Evolutionary conservation across 768 basidiomycete genomes (phyloP).

Genomic region (Tephrocybe sp.): DNA sequence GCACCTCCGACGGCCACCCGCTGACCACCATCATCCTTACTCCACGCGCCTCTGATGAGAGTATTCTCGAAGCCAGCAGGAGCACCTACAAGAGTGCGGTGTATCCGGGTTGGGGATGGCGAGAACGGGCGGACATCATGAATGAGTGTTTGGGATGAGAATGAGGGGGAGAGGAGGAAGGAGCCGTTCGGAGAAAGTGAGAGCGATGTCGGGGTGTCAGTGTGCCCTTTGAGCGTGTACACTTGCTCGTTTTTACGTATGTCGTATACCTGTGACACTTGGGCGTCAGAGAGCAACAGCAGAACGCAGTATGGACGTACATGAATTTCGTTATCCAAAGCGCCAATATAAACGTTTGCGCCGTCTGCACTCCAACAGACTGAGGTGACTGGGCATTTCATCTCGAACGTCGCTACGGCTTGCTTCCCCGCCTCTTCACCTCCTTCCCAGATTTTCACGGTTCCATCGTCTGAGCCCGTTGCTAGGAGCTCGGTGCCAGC

Average conservation of each 20-base stretch:
- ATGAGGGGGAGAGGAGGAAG: slow-evolving; percentile 86
- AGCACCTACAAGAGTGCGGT: slow-evolving; percentile 78
- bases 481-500: slow-evolving; percentile 83
- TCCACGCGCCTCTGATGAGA: slow-evolving; percentile 85
- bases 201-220: slow-evolving; percentile 93
- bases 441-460: slow-evolving; percentile 90
- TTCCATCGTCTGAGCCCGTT: slow-evolving; percentile 91
- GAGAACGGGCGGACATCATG: slow-evolving; percentile 96
- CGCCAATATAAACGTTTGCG: slow-evolving; percentile 85
- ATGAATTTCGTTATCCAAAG: slow-evolving; percentile 95
- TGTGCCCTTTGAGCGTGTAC: slow-evolving; percentile 80
- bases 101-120: slow-evolving; percentile 76
- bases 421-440: slow-evolving; percentile 72
- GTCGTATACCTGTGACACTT: slow-evolving; percentile 71
- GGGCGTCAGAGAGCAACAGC: neutral
- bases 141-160: slow-evolving; percentile 87
- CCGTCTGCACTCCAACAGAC: slow-evolving; percentile 95
- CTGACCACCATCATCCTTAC: slow-evolving; percentile 77
- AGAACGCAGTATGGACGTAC: slow-evolving; percentile 45
- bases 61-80: slow-evolving; percentile 95
- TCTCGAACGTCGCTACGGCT: slow-evolving; percentile 75
- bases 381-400: slow-evolving; percentile 89
- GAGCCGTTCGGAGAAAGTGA: slow-evolving; percentile 85
- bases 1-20: slow-evolving; percentile 89
- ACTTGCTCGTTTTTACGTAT: slow-evolving; percentile 82